Conservation (phyloP, 345 rosid genomes). For the Isatis tinctoria region DNA sequence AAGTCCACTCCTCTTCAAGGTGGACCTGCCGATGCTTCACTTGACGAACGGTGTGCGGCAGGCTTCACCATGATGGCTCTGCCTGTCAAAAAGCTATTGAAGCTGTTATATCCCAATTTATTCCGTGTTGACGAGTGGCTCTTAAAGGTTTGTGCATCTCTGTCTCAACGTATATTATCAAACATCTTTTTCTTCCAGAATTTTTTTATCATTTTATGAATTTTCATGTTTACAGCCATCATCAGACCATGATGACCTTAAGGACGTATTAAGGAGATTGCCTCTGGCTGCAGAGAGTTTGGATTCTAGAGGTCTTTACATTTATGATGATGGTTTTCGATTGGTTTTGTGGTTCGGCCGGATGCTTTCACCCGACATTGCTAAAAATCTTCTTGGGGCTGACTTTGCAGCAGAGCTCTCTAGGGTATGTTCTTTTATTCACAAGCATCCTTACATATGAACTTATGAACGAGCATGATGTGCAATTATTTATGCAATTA, state of each 20-base stretch:
- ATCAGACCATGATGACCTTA: slow-evolving; percentile 35
- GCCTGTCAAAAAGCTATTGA: slow-evolving; percentile 80
- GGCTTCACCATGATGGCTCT: slow-evolving; percentile 96
- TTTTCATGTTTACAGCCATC: slow-evolving; percentile 58
- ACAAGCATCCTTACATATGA: background rate
- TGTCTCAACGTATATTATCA: background rate
- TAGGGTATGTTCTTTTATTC: slow-evolving; percentile 48
- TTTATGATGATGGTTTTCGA: slow-evolving; percentile 84
- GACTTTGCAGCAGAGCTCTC: slow-evolving; percentile 90
- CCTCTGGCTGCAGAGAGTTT: slow-evolving; percentile 81
- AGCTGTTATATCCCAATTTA: slow-evolving; percentile 84
- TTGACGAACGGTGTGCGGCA: slow-evolving; percentile 93
- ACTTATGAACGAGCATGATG: background rate
- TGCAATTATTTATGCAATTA: background rate
- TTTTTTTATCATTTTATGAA: background rate
- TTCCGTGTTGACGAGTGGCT: slow-evolving; percentile 83
- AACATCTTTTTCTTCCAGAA: background rate
- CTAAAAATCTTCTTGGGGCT: slow-evolving; percentile 74
- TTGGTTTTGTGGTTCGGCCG: slow-evolving; percentile 91
- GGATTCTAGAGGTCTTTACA: slow-evolving; percentile 90
- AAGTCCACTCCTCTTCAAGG: slow-evolving; percentile 86
- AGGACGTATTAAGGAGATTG: slow-evolving; percentile 42
- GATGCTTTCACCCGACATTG: slow-evolving; percentile 85
- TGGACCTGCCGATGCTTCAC: slow-evolving; percentile 80
- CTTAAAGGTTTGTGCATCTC: slow-evolving; percentile 45